Evolutionary conservation across 1,284 basidiomycete genomes (phyloP).

Genomic region (Pyrrhoderma noxium): DNA sequence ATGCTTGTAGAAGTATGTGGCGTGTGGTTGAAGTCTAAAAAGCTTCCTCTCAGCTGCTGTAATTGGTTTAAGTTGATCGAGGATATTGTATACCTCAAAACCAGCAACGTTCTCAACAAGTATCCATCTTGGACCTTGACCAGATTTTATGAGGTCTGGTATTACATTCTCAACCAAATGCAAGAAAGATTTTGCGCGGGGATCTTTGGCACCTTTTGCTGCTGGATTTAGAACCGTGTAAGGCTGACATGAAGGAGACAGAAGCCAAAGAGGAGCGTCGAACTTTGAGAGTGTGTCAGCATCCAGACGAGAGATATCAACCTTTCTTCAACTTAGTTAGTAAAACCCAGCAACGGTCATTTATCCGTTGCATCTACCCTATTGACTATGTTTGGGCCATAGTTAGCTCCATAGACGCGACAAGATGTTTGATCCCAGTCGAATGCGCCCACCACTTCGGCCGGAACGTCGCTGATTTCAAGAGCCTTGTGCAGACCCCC

Average conservation of each 20-base stretch:
- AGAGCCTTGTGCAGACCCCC: slow-evolving; percentile 68
- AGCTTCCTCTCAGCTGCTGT: not conserved
- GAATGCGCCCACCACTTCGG: slow-evolving; percentile 50
- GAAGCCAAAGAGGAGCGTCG: slow-evolving; percentile 58
- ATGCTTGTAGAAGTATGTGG: slow-evolving; percentile 39
- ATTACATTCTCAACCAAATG: slow-evolving; percentile 60
- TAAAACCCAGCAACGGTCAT: not conserved
- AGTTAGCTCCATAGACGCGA: slow-evolving; percentile 55
- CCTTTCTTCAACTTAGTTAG: slow-evolving; percentile 29
- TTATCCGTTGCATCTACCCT: slow-evolving; percentile 34
- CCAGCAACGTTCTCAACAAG: slow-evolving; percentile 75
- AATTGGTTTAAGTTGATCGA: slow-evolving; percentile 1
- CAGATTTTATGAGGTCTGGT: slow-evolving; percentile 41
- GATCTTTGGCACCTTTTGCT: slow-evolving; percentile 60
- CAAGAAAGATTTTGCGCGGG: slow-evolving; percentile 68
- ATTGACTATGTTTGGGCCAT: slow-evolving; percentile 37
- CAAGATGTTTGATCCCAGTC: slow-evolving; percentile 74
- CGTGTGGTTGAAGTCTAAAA: slow-evolving; percentile 59
- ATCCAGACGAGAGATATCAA: slow-evolving; percentile 54
- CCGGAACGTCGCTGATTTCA: slow-evolving; percentile 38
- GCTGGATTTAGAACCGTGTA: slow-evolving; percentile 70
- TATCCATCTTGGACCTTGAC: slow-evolving; percentile 46
- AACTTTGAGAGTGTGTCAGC: slow-evolving; percentile 31
- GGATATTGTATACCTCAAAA: slow-evolving; percentile 65
- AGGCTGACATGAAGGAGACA: slow-evolving; percentile 75